Conservation (phyloP, 352 stramenopile species). For the Globisporangium takayamanum region DNA sequence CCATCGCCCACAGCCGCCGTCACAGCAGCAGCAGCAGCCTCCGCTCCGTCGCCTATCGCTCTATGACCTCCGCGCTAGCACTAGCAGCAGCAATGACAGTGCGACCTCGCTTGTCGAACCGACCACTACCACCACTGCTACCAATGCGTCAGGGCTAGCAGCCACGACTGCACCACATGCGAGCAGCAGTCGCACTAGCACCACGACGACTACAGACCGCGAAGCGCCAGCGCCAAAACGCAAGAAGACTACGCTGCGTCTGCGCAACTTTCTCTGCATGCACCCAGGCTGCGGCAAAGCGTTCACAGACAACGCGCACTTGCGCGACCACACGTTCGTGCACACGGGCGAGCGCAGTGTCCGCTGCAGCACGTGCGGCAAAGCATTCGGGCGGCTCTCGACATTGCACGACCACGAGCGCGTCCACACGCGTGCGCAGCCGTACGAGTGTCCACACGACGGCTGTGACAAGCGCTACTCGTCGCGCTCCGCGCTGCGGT, state of each 20-base stretch:
- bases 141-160: no score
- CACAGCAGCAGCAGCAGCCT: not conserved
- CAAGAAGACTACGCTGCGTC: slow-evolving; percentile 37
- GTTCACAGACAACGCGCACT: slow-evolving; percentile 62
- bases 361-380: slow-evolving; percentile 36
- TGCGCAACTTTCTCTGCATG: slow-evolving; percentile 67
- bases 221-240: slow-evolving; percentile 17
- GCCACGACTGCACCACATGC: not conserved
- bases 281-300: slow-evolving; percentile 62
- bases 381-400: slow-evolving; percentile 43
- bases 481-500: slow-evolving; percentile 53
- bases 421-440: slow-evolving; percentile 70
- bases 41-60: not conserved
- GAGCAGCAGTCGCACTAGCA: not conserved
- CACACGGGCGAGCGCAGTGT: slow-evolving; percentile 65
- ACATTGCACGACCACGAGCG: slow-evolving; percentile 59
- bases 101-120: not conserved
- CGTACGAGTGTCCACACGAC: slow-evolving; percentile 35
- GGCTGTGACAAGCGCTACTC: slow-evolving; percentile 31
- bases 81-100: not conserved
- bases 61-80: not conserved
- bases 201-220: not conserved
- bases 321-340: slow-evolving; percentile 66
- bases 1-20: no score
- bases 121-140: not conserved